These are phyloP conservation scores for Termitomyces sp. DNA, from an alignment of 768 basidiomycete species.

Conservation along the genomic window DNA sequence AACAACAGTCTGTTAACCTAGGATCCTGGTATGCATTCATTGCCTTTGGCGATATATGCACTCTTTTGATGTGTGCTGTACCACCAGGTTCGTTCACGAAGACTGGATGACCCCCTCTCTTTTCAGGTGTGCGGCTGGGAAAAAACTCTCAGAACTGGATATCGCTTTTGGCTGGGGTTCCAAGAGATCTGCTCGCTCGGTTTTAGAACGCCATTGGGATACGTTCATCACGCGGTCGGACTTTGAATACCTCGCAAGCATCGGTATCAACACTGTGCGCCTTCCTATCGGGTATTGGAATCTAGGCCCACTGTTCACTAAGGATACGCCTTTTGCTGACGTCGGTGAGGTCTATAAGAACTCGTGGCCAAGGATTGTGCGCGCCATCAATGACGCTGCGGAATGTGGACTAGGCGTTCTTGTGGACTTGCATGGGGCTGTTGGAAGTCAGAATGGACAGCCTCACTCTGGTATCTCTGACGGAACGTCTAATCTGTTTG, in stretches of 20 bases:
- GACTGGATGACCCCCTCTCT: conserved; percentile 70
- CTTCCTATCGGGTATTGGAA: conserved; percentile 59
- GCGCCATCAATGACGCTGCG: conserved; percentile 58
- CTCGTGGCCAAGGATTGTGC: conserved; percentile 61
- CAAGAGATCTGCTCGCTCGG: conserved; percentile 32
- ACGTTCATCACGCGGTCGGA: conserved; percentile 62
- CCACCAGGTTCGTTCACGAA: conserved; percentile 62
- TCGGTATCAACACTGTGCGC: conserved; percentile 67
- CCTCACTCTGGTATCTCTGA: conserved; percentile 65
- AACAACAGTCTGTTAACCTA: conserved; percentile 60
- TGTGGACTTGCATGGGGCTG: conserved; percentile 66
- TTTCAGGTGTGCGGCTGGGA: conserved; percentile 51
- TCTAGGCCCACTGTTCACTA: conserved; percentile 48
- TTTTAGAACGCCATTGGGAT: conserved; percentile 74
- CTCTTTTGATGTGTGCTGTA: background rate
- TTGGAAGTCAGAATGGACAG: conserved; percentile 72
- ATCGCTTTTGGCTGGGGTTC: conserved; percentile 61
- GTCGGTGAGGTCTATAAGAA: conserved; percentile 49
- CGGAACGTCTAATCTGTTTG: conserved; percentile 42
- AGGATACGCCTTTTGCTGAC: conserved; percentile 60
- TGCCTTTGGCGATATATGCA: background rate
- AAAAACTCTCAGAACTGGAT: conserved; percentile 52
- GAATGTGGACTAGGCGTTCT: conserved; percentile 60
- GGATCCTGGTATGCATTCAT: conserved; percentile 53
- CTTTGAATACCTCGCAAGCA: conserved; percentile 57